Conservation (phyloP, 2,329 filamentous ascomycete genomes). For the Juglanconis juglandina region DNA sequence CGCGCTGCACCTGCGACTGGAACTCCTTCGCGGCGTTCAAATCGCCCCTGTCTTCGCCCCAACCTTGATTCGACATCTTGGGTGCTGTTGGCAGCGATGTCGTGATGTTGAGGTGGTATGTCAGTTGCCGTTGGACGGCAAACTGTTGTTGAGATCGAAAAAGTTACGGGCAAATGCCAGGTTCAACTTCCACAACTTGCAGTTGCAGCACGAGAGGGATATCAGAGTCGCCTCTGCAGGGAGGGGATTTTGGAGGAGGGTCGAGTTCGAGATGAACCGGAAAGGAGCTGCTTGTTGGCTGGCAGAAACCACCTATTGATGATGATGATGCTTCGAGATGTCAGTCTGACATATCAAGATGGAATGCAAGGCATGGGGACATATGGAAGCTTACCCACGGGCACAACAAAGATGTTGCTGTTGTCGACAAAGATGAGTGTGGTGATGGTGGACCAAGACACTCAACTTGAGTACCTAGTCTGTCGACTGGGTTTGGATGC, state of each 20-base stretch:
- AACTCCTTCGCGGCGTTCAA: background rate
- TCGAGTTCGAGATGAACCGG: background rate
- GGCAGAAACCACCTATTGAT: background rate
- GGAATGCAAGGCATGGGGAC: background rate
- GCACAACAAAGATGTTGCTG: background rate
- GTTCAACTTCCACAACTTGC: too few relatives aligned
- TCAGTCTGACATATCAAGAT: background rate
- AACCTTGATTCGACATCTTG: background rate
- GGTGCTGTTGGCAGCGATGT: too few relatives aligned
- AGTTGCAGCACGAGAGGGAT: too few relatives aligned
- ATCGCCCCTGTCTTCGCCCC: background rate
- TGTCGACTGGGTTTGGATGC: too few relatives aligned
- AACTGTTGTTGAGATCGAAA: too few relatives aligned
- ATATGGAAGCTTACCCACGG: background rate
- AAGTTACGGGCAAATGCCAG: too few relatives aligned
- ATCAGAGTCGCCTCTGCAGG: too few relatives aligned
- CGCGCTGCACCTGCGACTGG: background rate
- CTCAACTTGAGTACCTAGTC: background rate
- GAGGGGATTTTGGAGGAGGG: background rate
- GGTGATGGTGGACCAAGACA: background rate
- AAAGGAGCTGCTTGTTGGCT: background rate
- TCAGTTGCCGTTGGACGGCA: too few relatives aligned
- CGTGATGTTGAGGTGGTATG: too few relatives aligned
- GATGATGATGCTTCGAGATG: background rate
- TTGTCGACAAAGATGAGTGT: background rate